Evolutionary conservation across 2,329 filamentous ascomycete species (phyloP).

Genomic region (Escovopsis sp.): DNA sequence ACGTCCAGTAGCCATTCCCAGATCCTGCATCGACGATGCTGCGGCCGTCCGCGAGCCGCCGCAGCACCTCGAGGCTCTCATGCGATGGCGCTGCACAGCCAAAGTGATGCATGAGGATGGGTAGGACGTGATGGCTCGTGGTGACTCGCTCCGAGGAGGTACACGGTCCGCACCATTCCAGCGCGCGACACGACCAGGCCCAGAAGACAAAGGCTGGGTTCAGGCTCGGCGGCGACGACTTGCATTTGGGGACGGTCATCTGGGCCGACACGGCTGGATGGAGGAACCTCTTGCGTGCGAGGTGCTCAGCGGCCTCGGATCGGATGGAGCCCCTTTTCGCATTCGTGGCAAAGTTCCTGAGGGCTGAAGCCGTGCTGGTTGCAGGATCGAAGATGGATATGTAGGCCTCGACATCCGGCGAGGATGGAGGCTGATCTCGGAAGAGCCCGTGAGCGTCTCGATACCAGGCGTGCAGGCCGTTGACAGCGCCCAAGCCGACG

Average conservation of each 20-base stretch:
- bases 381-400: slow-evolving; percentile 47
- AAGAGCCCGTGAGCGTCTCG: slow-evolving; percentile 16
- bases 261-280: slow-evolving; percentile 24
- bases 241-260: slow-evolving; percentile 30
- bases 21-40: slow-evolving; percentile 51
- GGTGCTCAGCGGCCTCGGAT: slow-evolving; percentile 36
- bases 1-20: slow-evolving; percentile 64
- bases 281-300: slow-evolving; percentile 36
- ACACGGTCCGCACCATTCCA: slow-evolving; percentile 51
- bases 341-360: slow-evolving; percentile 48
- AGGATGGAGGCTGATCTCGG: slow-evolving; percentile 32
- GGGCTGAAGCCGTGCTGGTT: slow-evolving; percentile 42
- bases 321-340: slow-evolving; percentile 48
- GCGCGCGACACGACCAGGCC: slow-evolving; percentile 44
- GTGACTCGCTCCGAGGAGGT: slow-evolving; percentile 33
- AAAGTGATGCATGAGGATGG: slow-evolving; percentile 65
- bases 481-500: slow-evolving; percentile 26
- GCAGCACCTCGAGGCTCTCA: slow-evolving; percentile 46
- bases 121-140: slow-evolving; percentile 52
- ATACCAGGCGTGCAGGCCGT: slow-evolving; percentile 36
- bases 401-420: slow-evolving; percentile 49
- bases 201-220: slow-evolving; percentile 59
- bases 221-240: slow-evolving; percentile 22
- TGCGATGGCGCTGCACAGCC: slow-evolving; percentile 56
- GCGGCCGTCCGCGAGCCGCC: slow-evolving; percentile 35